Evolutionary conservation across 176 grass and related monocot species (phyloP).

Genomic region (Zoysia japonica): DNA sequence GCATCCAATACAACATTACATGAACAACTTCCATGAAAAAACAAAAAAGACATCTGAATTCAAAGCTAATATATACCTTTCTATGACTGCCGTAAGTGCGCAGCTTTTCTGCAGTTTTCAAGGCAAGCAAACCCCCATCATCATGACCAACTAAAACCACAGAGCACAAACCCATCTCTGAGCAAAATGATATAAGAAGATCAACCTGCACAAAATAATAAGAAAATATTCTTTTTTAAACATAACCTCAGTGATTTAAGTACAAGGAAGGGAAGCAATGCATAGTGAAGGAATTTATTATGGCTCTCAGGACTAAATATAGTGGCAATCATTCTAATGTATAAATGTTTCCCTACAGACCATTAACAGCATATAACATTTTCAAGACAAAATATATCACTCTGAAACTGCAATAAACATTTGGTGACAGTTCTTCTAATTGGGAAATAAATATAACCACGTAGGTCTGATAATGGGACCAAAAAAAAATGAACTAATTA

Average conservation of each 20-base stretch:
- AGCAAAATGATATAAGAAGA: constrained; percentile 90
- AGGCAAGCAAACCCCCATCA: constrained; percentile 86
- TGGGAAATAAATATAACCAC: background rate
- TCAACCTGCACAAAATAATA: constrained; percentile 63
- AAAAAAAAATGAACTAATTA: no score
- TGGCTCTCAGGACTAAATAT: background rate
- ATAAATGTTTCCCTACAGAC: no score
- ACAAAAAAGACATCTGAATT: background rate
- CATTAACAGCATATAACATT: background rate
- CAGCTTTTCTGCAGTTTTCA: constrained; percentile 78
- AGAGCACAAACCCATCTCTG: constrained; percentile 70
- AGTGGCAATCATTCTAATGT: background rate
- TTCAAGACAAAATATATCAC: background rate
- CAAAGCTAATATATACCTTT: constrained; percentile 51
- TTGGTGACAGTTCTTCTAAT: constrained; percentile 4
- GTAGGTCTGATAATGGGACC: no score
- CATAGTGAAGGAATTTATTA: background rate
- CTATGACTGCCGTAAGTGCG: constrained; percentile 42
- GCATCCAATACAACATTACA: constrained; percentile 16
- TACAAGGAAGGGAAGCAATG: background rate
- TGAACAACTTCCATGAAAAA: background rate
- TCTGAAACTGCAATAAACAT: constrained; percentile 1
- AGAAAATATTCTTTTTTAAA: background rate
- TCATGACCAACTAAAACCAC: constrained; percentile 97
- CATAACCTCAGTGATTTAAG: constrained; percentile 1